These are phyloP conservation scores for Alternaria angustiovoidea DNA, from an alignment of 2,329 filamentous ascomycete genomes.

Conservation along the genomic window DNA sequence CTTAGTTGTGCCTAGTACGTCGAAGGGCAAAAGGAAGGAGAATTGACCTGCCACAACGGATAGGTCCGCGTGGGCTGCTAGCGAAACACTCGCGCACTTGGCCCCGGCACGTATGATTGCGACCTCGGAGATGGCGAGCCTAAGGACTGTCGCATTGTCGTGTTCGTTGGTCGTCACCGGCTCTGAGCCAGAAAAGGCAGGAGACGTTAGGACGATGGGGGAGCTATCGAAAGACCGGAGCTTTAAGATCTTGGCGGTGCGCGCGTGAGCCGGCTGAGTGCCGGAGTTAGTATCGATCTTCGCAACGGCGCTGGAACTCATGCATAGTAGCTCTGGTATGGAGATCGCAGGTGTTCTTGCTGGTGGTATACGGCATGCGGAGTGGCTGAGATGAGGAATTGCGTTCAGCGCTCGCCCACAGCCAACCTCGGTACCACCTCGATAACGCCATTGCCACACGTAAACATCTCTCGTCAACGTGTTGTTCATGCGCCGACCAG, in stretches of 20 bases:
- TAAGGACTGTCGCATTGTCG: slow-evolving; percentile 2
- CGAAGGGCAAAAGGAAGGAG: slow-evolving; percentile 10
- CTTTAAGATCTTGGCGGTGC: slow-evolving; percentile 3
- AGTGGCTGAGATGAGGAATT: not conserved
- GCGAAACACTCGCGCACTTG: slow-evolving; percentile 8
- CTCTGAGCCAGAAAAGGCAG: slow-evolving; percentile 16
- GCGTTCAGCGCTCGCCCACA: not conserved
- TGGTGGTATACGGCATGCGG: not conserved
- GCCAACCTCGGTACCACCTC: not conserved
- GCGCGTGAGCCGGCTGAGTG: slow-evolving; percentile 5
- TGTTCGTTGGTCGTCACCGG: not conserved
- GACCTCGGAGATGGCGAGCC: slow-evolving; percentile 4
- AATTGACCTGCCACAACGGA: slow-evolving; percentile 16
- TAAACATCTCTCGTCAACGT: slow-evolving; percentile 1
- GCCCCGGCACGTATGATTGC: not conserved
- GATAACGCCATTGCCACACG: slow-evolving; percentile 6
- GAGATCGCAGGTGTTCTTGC: not conserved
- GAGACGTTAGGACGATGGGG: slow-evolving; percentile 1
- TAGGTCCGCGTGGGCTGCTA: slow-evolving; percentile 2
- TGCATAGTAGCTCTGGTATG: slow-evolving; percentile 4
- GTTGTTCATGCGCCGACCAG: not conserved
- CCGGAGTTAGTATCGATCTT: slow-evolving; percentile 11
- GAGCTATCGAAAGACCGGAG: slow-evolving; percentile 12
- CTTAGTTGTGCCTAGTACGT: slow-evolving; percentile 2
- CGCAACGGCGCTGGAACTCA: not conserved